Evolutionary conservation across 768 basidiomycete species (phyloP).

Genomic region (Chlorophyllum brunneum): DNA sequence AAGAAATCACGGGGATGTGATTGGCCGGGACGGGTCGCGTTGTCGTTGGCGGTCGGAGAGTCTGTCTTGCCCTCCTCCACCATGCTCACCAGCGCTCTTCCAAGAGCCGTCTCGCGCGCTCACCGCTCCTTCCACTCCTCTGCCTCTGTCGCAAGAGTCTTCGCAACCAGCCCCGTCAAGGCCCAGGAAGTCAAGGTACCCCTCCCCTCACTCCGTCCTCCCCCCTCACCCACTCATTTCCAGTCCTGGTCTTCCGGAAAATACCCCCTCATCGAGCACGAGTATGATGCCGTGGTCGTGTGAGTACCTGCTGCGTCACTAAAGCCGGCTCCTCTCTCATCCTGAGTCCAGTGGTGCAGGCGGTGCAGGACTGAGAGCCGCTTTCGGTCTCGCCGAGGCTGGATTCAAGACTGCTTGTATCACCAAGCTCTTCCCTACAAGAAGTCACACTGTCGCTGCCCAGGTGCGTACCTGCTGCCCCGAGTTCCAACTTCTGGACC

Average conservation of each 20-base stretch:
- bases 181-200: conserved; percentile 80
- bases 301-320: conserved; percentile 44
- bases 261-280: conserved; percentile 97
- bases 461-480: conserved; percentile 50
- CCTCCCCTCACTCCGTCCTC: conserved; percentile 8
- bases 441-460: conserved; percentile 98
- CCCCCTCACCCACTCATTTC: conserved; percentile 16
- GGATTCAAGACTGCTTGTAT: conserved; percentile 99
- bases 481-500: not conserved
- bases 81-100: conserved; percentile 68
- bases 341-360: conserved; percentile 74
- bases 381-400: conserved; percentile 96
- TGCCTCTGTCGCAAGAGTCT: conserved; percentile 52
- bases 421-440: conserved; percentile 97
- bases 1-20: conserved; percentile 37
- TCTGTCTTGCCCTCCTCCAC: conserved; percentile 20
- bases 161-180: conserved; percentile 70
- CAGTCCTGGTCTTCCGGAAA: conserved; percentile 81
- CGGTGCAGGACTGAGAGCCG: conserved; percentile 96
- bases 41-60: conserved; percentile 23
- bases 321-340: conserved; percentile 7
- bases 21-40: conserved; percentile 36
- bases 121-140: conserved; percentile 67
- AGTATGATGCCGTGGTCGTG: conserved; percentile 99
- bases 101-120: conserved; percentile 45